phyloP scores from a whole-genome alignment of 139 green algal species.

The Penium margaritaceum region DNA sequence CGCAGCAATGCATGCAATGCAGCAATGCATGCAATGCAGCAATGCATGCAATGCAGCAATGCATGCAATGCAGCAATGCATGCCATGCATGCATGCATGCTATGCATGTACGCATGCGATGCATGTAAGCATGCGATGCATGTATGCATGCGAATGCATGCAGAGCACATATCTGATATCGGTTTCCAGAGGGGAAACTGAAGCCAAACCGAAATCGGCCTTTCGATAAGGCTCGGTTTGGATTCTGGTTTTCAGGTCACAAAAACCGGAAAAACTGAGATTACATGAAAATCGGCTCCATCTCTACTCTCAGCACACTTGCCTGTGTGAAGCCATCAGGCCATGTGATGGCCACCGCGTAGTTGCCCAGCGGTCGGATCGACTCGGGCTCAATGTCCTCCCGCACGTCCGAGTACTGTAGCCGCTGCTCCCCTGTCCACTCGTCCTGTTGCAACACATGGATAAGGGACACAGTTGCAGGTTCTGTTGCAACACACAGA shows the following conservation, averaged over 20 bases:
- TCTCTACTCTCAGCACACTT: not conserved
- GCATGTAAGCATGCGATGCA: too few relatives aligned
- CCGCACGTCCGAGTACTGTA: conserved; percentile 51
- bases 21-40: too few relatives aligned
- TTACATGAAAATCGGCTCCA: not conserved
- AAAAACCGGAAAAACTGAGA: too few relatives aligned
- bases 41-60: too few relatives aligned
- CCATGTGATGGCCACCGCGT: conserved; percentile 77
- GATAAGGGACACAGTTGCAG: not conserved
- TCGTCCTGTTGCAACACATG: conserved; percentile 35
- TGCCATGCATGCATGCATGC: too few relatives aligned
- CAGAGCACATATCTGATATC: not conserved
- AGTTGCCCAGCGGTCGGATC: conserved; percentile 85
- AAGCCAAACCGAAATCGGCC: too few relatives aligned
- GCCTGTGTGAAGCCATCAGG: conserved; percentile 54
- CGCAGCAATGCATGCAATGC: too few relatives aligned
- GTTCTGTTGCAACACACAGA: not conserved
- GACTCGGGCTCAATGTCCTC: conserved; percentile 64
- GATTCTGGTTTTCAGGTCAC: not conserved
- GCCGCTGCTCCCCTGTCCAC: conserved; percentile 50
- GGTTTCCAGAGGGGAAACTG: too few relatives aligned
- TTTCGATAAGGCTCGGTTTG: not conserved
- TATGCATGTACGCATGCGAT: too few relatives aligned
- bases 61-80: too few relatives aligned
- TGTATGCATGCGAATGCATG: not conserved